Evolutionary conservation across 2,329 filamentous ascomycete genomes (phyloP).

Genomic region (Ilyonectria robusta): DNA sequence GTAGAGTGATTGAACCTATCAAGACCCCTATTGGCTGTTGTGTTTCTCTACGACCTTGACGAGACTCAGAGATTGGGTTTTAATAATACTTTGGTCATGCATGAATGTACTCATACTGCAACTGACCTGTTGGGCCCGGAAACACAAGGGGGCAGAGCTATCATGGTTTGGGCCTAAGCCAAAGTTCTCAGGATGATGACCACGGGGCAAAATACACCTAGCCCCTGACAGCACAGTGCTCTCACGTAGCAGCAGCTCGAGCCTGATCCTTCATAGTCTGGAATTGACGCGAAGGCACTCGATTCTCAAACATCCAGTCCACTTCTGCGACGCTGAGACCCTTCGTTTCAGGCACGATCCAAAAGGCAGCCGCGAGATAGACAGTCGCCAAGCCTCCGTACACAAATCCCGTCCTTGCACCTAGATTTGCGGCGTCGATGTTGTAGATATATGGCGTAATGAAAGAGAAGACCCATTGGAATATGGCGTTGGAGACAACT

Average conservation of each 20-base stretch:
- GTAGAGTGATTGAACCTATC: too few relatives aligned
- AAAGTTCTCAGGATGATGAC: not conserved
- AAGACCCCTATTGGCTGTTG: too few relatives aligned
- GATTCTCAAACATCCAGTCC: not conserved
- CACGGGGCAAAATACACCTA: not conserved
- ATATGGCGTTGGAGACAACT: not conserved
- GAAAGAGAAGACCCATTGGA: not conserved
- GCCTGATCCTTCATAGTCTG: not conserved
- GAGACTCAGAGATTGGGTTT: too few relatives aligned
- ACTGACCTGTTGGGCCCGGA: not conserved
- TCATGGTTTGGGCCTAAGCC: not conserved
- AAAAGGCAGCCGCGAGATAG: not conserved
- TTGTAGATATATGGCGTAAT: not conserved
- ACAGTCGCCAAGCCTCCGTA: not conserved
- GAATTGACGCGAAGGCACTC: not conserved
- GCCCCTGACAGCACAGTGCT: not conserved
- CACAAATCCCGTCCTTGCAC: not conserved
- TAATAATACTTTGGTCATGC: too few relatives aligned
- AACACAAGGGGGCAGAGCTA: not conserved
- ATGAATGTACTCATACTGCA: not conserved
- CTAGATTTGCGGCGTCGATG: not conserved
- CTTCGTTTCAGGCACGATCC: not conserved
- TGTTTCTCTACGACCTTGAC: too few relatives aligned
- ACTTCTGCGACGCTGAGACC: not conserved
- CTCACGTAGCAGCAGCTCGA: not conserved